Evolutionary conservation across 2,329 filamentous ascomycete species (phyloP).

Genomic region (Scopulariopsis brevicaulis): DNA sequence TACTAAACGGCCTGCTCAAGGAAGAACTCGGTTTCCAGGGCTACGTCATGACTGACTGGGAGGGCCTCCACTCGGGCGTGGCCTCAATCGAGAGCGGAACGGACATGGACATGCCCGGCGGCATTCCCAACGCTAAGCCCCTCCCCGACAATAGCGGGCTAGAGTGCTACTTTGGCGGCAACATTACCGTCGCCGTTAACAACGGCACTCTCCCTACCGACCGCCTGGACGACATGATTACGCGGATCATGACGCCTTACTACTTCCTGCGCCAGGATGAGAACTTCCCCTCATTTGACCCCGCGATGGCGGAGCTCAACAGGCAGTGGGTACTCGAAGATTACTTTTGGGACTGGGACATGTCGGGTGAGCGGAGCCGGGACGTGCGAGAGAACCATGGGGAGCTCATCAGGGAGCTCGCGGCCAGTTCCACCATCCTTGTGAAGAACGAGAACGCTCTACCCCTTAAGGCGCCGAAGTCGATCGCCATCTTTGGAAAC

Average conservation of each 20-base stretch:
- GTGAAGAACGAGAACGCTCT: conserved; percentile 64
- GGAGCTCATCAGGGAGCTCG: conserved; percentile 63
- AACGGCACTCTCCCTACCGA: conserved; percentile 65
- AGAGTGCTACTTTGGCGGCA: conserved; percentile 33
- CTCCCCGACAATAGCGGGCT: conserved; percentile 52
- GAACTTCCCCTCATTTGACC: conserved; percentile 41
- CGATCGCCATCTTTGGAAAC: conserved; percentile 40
- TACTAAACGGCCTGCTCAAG: conserved; percentile 57
- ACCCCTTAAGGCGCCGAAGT: conserved; percentile 43
- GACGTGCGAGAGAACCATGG: conserved; percentile 52
- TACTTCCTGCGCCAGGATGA: conserved; percentile 42
- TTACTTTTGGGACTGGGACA: conserved; percentile 55
- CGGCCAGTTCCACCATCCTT: conserved; percentile 86
- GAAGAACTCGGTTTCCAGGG: conserved; percentile 50
- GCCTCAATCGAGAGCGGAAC: conserved; percentile 47
- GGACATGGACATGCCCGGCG: conserved; percentile 58
- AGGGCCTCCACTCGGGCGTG: conserved; percentile 52
- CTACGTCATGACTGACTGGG: conserved; percentile 51
- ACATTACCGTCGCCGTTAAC: conserved; percentile 61
- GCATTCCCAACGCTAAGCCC: conserved; percentile 19
- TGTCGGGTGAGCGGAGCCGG: conserved; percentile 30
- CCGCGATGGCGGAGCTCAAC: conserved; percentile 53
- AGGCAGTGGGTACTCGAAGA: conserved; percentile 41
- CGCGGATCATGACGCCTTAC: conserved; percentile 38
- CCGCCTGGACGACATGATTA: conserved; percentile 13